A percentile compares a stretch with the other conserved stretches of the same genome.
Conservation (phyloP, 805 yeast species). For the Ogataea philodendri region DNA sequence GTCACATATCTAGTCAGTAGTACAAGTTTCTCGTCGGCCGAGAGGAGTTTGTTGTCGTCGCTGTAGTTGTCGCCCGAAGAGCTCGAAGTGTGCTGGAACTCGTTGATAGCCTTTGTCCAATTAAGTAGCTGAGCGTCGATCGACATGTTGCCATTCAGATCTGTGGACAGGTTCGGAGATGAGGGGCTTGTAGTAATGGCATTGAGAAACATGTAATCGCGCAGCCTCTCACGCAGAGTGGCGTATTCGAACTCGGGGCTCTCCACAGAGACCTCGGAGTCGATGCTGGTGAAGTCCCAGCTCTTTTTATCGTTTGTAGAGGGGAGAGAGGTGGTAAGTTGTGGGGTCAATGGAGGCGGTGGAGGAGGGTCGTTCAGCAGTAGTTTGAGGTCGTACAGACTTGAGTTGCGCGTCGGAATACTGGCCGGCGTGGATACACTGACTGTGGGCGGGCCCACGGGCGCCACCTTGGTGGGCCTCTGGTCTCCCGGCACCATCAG, state of each 20-base stretch:
- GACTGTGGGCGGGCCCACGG: too few relatives aligned
- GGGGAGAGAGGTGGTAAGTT: too few relatives aligned
- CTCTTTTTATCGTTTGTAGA: constrained; percentile 9
- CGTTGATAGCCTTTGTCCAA: constrained; percentile 16
- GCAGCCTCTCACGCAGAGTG: constrained; percentile 32
- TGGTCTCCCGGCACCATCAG: constrained; percentile 14
- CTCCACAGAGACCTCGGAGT: constrained; percentile 5
- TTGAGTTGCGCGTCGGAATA: constrained; percentile 3
- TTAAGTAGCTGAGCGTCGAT: constrained; percentile 14
- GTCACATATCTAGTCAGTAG: constrained; percentile 21
- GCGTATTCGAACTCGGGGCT: constrained; percentile 19
- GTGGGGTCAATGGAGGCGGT: too few relatives aligned
- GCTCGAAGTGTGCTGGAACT: constrained; percentile 16
- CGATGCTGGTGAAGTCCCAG: constrained; percentile 9
- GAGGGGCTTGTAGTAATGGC: constrained; percentile 26
- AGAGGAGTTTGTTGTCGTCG: constrained; percentile 27
- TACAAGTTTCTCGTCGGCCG: constrained; percentile 25
- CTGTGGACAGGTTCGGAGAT: constrained; percentile 9
- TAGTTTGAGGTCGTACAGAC: constrained; percentile 11
- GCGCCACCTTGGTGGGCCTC: constrained; percentile 5
- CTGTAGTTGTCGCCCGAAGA: constrained; percentile 9
- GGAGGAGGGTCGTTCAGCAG: constrained; percentile 17
- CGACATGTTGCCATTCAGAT: constrained; percentile 7
- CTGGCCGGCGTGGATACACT: constrained; percentile 4
- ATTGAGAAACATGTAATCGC: constrained; percentile 42